A percentile compares a stretch with the other conserved stretches of the same genome.
Conservation (phyloP, 2,329 filamentous ascomycete genomes). For the Thermothelomyces thermophilus region DNA sequence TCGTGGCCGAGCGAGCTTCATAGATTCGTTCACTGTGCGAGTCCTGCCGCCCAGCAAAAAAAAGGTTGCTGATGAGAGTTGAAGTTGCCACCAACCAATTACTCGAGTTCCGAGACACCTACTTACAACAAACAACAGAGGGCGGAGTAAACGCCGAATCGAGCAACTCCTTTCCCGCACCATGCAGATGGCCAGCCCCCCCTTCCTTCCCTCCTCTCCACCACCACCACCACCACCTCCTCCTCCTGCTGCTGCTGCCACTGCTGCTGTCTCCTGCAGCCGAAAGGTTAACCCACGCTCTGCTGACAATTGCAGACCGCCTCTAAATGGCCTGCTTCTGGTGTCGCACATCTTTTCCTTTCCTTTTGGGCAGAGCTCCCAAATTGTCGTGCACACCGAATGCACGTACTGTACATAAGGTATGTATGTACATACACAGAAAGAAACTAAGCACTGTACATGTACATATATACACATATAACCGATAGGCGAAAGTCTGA, state of each 20-base stretch:
- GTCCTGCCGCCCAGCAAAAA: too few species aligned
- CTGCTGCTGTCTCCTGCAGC: conserved; percentile 10
- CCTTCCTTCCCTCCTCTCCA: too few species aligned
- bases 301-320: conserved; percentile 12
- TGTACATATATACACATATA: too few species aligned
- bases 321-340: conserved; percentile 5
- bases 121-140: neutral
- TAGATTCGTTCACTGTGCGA: too few species aligned
- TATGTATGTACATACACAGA: too few species aligned
- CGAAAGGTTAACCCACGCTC: conserved; percentile 8
- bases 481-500: neutral
- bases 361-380: neutral
- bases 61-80: neutral
- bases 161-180: conserved; percentile 13
- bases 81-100: neutral
- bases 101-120: neutral
- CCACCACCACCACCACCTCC: too few species aligned
- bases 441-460: too few species aligned
- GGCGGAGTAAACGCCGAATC: conserved; percentile 11
- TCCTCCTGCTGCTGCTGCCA: conserved; percentile 2
- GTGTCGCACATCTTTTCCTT: neutral
- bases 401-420: too few species aligned
- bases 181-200: conserved; percentile 11
- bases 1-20: too few species aligned
- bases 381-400: neutral